A percentile compares a stretch with the other conserved stretches of the same genome.
Conservation (phyloP, 495 filamentous ascomycete species). For the Oleoguttula mirabilis region DNA sequence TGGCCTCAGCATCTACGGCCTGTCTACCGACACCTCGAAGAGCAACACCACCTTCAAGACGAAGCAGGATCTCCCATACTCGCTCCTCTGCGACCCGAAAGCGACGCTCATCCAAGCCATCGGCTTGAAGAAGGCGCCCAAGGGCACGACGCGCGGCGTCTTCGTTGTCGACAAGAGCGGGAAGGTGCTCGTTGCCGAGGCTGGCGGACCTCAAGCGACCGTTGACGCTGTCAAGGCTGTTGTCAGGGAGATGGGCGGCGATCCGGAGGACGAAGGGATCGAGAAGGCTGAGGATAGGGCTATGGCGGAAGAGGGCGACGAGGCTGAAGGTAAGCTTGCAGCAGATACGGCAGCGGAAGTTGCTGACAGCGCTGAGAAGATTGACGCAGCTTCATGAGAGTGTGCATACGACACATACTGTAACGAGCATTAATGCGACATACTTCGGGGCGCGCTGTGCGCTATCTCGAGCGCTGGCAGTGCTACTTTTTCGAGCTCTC, state of each 20-base stretch:
- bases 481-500: no score
- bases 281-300: constrained; percentile 24
- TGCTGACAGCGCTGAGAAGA: neutral
- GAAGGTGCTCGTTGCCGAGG: constrained; percentile 49
- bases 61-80: constrained; percentile 79
- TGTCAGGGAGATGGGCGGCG: constrained; percentile 28
- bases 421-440: neutral
- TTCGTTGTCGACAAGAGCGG: constrained; percentile 66
- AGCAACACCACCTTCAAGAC: constrained; percentile 82
- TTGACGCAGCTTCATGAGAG: neutral
- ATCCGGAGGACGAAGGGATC: constrained; percentile 17
- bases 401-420: neutral
- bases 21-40: constrained; percentile 75
- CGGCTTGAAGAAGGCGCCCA: constrained; percentile 29
- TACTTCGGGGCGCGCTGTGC: neutral
- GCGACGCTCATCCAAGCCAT: constrained; percentile 45
- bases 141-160: constrained; percentile 67
- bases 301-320: constrained; percentile 13
- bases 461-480: no score
- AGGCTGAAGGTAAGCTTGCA: neutral
- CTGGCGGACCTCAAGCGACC: constrained; percentile 48
- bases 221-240: constrained; percentile 45
- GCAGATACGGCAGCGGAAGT: neutral
- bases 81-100: constrained; percentile 70
- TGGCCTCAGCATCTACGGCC: constrained; percentile 76